These are phyloP conservation scores for Tubosaeta sp. DNA, from an alignment of 768 basidiomycete species.

Conservation along the genomic window DNA sequence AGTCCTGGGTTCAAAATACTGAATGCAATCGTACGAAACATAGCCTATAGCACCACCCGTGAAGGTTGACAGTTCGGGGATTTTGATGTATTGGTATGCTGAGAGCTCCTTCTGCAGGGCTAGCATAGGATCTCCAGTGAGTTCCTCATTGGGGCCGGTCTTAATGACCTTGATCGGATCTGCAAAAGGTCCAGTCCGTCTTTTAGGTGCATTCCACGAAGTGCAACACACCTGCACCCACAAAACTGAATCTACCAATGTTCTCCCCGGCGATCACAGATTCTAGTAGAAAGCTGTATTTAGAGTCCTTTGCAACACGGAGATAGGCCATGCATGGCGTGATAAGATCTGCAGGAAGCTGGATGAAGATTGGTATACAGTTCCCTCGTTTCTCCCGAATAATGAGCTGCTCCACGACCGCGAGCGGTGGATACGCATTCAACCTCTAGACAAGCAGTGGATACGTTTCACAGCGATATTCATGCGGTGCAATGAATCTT, in stretches of 20 bases:
- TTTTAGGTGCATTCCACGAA: not conserved
- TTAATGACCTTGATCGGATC: constrained; percentile 93
- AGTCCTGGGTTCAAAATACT: constrained; percentile 95
- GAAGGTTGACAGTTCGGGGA: constrained; percentile 90
- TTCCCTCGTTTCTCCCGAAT: constrained; percentile 83
- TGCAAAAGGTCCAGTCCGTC: constrained; percentile 27
- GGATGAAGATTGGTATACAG: constrained; percentile 87
- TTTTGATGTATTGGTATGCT: constrained; percentile 83
- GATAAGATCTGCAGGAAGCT: constrained; percentile 91
- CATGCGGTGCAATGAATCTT: constrained; percentile 9
- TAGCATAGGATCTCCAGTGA: constrained; percentile 81
- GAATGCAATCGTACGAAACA: constrained; percentile 94
- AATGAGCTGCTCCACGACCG: constrained; percentile 73
- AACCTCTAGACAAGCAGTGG: constrained; percentile 54
- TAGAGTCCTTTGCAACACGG: constrained; percentile 85
- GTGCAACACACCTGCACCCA: constrained; percentile 76
- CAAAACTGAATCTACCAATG: constrained; percentile 91
- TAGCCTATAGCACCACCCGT: constrained; percentile 98
- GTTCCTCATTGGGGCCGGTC: constrained; percentile 79
- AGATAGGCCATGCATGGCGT: constrained; percentile 98
- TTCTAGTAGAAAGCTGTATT: constrained; percentile 93
- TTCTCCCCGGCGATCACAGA: constrained; percentile 89
- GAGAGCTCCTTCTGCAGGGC: constrained; percentile 82
- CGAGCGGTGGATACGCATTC: constrained; percentile 64
- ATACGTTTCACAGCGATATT: constrained; percentile 49